Evolutionary conservation across 805 yeast genomes (phyloP).

Genomic region (Yarrowia yakushimensis): DNA sequence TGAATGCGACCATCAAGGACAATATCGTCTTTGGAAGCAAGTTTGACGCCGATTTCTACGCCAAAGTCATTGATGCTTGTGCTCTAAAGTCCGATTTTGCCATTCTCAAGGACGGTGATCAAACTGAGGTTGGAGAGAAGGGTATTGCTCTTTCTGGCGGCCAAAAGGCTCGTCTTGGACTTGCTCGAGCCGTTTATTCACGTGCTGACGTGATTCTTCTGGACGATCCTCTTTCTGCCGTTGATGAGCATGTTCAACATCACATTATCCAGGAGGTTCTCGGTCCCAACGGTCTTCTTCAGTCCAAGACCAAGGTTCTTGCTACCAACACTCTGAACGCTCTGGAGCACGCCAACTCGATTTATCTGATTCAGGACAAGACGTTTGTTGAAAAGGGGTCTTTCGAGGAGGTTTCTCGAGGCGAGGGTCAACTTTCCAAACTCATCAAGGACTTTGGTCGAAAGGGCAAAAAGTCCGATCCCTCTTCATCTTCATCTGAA

Average conservation of each 20-base stretch:
- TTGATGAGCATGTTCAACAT: conserved; percentile 93
- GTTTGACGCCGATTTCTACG: conserved; percentile 77
- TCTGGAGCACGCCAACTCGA: conserved; percentile 63
- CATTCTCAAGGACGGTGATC: conserved; percentile 82
- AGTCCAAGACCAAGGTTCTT: conserved; percentile 64
- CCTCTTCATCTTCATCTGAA: neutral
- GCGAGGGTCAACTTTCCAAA: conserved; percentile 27
- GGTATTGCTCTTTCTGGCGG: conserved; percentile 97
- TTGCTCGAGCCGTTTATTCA: conserved; percentile 94
- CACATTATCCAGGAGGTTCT: conserved; percentile 68
- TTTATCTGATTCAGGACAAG: conserved; percentile 57
- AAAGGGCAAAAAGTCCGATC: neutral
- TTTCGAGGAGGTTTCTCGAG: conserved; percentile 46
- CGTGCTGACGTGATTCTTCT: conserved; percentile 86
- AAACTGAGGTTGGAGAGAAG: conserved; percentile 92
- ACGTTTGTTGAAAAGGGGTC: conserved; percentile 53
- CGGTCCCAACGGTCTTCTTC: conserved; percentile 70
- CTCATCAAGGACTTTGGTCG: conserved; percentile 31
- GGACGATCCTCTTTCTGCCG: conserved; percentile 94
- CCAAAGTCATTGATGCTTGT: conserved; percentile 79
- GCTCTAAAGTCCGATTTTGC: conserved; percentile 76
- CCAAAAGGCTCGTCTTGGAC: conserved; percentile 90
- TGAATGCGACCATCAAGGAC: conserved; percentile 84
- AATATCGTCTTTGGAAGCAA: conserved; percentile 87
- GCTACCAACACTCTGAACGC: conserved; percentile 82